Conservation (phyloP, 2,329 filamentous ascomycete genomes). For the Microcyclospora pomicola region DNA sequence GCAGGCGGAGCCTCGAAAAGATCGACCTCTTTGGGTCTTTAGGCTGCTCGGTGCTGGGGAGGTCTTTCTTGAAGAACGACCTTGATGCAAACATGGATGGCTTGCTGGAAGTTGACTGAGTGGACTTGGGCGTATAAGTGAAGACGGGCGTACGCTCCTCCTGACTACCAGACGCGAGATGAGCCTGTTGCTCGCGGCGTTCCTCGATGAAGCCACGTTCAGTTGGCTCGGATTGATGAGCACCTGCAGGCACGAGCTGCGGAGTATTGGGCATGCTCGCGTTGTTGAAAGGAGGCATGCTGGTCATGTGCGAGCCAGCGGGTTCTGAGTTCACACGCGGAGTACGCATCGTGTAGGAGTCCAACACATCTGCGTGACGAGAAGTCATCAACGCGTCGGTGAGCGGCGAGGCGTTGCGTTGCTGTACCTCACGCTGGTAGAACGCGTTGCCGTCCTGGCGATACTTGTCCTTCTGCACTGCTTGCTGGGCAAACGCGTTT, state of each 20-base stretch:
- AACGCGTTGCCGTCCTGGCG: slow-evolving; percentile 21
- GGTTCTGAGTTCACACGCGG: slow-evolving; percentile 13
- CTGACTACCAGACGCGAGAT: slow-evolving; percentile 16
- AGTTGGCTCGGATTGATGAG: slow-evolving; percentile 21
- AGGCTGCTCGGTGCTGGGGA: slow-evolving; percentile 7
- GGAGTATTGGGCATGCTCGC: slow-evolving; percentile 6
- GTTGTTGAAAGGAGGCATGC: slow-evolving; percentile 17
- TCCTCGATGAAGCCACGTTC: slow-evolving; percentile 28
- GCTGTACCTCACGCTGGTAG: slow-evolving; percentile 16
- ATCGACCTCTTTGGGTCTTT: slow-evolving; percentile 28
- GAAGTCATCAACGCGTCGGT: background rate
- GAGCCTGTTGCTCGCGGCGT: slow-evolving; percentile 20
- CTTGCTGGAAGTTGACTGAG: slow-evolving; percentile 1
- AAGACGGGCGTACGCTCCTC: slow-evolving; percentile 18
- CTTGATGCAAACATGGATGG: too few relatives aligned
- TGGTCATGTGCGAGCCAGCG: slow-evolving; percentile 13
- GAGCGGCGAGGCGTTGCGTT: slow-evolving; percentile 9
- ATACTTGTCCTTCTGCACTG: slow-evolving; percentile 10
- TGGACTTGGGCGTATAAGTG: slow-evolving; percentile 13
- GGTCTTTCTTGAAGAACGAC: slow-evolving; percentile 4
- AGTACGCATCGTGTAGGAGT: background rate
- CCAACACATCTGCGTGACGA: too few relatives aligned
- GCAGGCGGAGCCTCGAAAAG: background rate
- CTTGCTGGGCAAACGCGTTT: slow-evolving; percentile 19
- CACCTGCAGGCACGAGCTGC: slow-evolving; percentile 14